Percentiles rank a stretch among this genome's conserved stretches.
Conservation (phyloP, 176 grass and related monocot species). For the Raddia guianensis region DNA sequence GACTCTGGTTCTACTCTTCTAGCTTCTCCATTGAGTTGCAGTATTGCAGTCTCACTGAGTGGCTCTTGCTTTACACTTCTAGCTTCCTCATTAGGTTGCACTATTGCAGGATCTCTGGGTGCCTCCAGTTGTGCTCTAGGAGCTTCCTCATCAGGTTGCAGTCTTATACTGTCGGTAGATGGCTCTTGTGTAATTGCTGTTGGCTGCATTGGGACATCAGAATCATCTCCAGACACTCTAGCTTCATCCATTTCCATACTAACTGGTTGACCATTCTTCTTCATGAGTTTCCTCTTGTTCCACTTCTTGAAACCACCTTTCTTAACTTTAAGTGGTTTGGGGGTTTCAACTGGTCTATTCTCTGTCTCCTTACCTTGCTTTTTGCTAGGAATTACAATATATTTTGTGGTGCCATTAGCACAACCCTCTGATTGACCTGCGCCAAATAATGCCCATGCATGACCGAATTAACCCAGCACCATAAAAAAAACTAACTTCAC, state of each 20-base stretch:
- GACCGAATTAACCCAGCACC: neutral
- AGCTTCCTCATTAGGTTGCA: conserved; percentile 24
- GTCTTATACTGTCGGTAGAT: neutral
- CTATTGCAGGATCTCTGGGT: neutral
- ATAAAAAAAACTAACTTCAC: neutral
- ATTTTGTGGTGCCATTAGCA: conserved; percentile 56
- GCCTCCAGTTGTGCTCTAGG: neutral
- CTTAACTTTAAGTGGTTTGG: conserved; percentile 68
- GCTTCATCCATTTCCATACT: conserved; percentile 46
- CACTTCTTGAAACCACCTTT: conserved; percentile 64
- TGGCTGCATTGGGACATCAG: conserved; percentile 10
- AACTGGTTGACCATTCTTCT: conserved; percentile 37
- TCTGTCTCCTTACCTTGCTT: conserved; percentile 62
- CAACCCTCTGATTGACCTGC: conserved; percentile 64
- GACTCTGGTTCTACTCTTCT: neutral
- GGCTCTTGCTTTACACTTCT: conserved; percentile 9
- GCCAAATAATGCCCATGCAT: conserved; percentile 31
- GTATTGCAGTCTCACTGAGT: neutral
- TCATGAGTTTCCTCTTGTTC: conserved; percentile 63
- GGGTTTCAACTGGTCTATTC: conserved; percentile 37
- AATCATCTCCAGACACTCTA: conserved; percentile 26
- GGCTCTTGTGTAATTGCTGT: conserved; percentile 11
- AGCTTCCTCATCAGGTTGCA: conserved; percentile 26
- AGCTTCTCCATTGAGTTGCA: conserved; percentile 2
- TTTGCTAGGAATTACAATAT: conserved; percentile 70